A percentile compares a stretch with the other conserved stretches of the same genome.
Evolutionary conservation across 2,329 filamentous ascomycete genomes (phyloP).

Genomic region (Dothideomycetidae sp.): DNA sequence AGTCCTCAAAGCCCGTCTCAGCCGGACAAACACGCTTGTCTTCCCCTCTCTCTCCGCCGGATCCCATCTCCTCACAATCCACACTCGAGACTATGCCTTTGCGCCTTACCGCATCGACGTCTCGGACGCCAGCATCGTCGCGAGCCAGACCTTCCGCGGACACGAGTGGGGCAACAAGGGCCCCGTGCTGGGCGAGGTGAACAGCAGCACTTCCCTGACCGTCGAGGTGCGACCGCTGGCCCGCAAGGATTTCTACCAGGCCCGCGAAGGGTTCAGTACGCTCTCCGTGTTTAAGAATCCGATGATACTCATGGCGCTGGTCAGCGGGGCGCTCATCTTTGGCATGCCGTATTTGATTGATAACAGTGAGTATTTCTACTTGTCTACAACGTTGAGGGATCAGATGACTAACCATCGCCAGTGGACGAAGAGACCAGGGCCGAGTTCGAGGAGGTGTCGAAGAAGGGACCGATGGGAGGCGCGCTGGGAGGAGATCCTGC

Average conservation of each 20-base stretch:
- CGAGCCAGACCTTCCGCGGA: conserved; percentile 76
- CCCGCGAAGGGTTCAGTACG: conserved; percentile 51
- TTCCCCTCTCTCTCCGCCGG: conserved; percentile 59
- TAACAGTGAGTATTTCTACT: conserved; percentile 54
- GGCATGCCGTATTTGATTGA: conserved; percentile 93
- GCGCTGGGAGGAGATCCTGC: conserved; percentile 25
- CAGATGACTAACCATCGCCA: conserved; percentile 26
- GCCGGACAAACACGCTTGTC: conserved; percentile 54
- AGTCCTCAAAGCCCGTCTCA: conserved; percentile 47
- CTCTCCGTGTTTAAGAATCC: conserved; percentile 78
- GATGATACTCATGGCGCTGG: conserved; percentile 85
- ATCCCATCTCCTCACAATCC: conserved; percentile 71
- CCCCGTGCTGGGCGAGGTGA: conserved; percentile 38
- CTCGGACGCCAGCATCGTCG: conserved; percentile 36
- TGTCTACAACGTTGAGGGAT: neutral
- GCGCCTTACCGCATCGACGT: conserved; percentile 71
- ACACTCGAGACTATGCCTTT: conserved; percentile 61
- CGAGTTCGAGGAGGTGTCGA: conserved; percentile 84
- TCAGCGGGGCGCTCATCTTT: conserved; percentile 70
- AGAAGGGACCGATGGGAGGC: conserved; percentile 48
- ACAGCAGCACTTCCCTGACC: conserved; percentile 26
- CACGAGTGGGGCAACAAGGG: conserved; percentile 86
- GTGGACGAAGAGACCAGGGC: conserved; percentile 94
- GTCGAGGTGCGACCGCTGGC: conserved; percentile 50
- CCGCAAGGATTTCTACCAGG: conserved; percentile 60